A percentile compares a stretch with the other conserved stretches of the same genome.
Evolutionary conservation across 768 basidiomycete species (phyloP).

Genomic region (Rhodotorula kratochvilovae): DNA sequence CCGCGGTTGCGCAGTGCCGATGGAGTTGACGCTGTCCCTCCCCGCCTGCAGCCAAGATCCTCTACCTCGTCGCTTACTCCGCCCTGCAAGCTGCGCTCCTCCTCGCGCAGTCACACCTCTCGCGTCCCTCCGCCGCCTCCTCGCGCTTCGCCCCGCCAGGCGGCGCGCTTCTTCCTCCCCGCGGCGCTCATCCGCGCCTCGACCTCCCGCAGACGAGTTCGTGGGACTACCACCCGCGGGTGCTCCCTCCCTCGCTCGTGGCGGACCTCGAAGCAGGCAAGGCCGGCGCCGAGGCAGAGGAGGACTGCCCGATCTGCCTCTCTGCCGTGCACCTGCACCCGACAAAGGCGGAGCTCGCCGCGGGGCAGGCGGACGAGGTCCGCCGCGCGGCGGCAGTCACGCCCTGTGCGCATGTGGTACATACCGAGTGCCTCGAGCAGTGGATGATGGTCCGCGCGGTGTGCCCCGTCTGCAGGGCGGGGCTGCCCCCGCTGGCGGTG

Average conservation of each 20-base stretch:
- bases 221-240: constrained; percentile 42
- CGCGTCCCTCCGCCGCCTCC: constrained; percentile 5
- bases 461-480: constrained; percentile 27
- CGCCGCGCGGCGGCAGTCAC: constrained; percentile 12
- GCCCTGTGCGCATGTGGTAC: constrained; percentile 41
- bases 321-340: constrained; percentile 33
- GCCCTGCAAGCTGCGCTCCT: constrained; percentile 32
- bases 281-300: not conserved
- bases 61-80: constrained; percentile 37
- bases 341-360: constrained; percentile 7
- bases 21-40: too few species aligned
- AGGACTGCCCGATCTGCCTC: constrained; percentile 42
- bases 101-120: constrained; percentile 31
- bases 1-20: not conserved
- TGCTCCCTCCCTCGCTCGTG: not conserved
- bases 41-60: constrained; percentile 33
- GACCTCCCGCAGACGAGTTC: constrained; percentile 3
- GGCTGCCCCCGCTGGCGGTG: constrained; percentile 18
- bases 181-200: constrained; percentile 6
- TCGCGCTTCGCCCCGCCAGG: not conserved
- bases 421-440: constrained; percentile 41
- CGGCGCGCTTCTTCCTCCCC: constrained; percentile 41
- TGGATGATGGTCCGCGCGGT: constrained; percentile 39
- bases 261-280: not conserved
- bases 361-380: constrained; percentile 11